A percentile compares a stretch with the other conserved stretches of the same genome.
phyloP scores from a whole-genome alignment of 176 grass and related monocot genomes.

The Musa troglodytarum region DNA sequence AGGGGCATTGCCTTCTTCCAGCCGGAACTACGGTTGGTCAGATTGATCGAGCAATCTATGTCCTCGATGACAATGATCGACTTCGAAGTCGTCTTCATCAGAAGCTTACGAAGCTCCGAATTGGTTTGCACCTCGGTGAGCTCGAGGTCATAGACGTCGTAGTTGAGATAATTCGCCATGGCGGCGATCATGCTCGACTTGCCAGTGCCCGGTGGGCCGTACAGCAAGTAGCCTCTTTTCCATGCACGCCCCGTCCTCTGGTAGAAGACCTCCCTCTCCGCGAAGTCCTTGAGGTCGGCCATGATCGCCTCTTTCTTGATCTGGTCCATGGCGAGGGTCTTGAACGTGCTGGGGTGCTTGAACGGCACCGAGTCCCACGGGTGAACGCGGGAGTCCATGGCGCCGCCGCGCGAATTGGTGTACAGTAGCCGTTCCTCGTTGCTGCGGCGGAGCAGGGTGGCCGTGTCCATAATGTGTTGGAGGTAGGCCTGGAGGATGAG shows the following conservation, averaged over 20 bases:
- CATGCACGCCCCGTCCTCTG: constrained; percentile 65
- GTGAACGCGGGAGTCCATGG: constrained; percentile 53
- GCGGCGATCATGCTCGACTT: constrained; percentile 96
- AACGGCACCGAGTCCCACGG: constrained; percentile 79
- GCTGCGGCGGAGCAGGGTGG: constrained; percentile 46
- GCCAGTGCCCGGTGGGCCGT: constrained; percentile 63
- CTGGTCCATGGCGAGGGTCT: constrained; percentile 88
- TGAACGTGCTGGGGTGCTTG: constrained; percentile 87
- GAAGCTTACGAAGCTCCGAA: constrained; percentile 77
- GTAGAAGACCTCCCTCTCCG: constrained; percentile 48
- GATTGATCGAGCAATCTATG: constrained; percentile 84
- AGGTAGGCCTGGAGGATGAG: constrained; percentile 53
- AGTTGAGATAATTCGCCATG: constrained; percentile 71
- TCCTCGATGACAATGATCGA: constrained; percentile 96
- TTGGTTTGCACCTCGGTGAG: constrained; percentile 75
- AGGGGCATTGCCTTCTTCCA: too few species aligned
- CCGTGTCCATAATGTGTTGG: constrained; percentile 66
- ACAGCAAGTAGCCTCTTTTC: constrained; percentile 75
- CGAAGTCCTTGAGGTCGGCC: constrained; percentile 69
- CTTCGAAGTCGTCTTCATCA: constrained; percentile 81
- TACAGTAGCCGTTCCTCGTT: constrained; percentile 78
- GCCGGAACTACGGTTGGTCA: constrained; percentile 41
- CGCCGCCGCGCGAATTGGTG: constrained; percentile 62
- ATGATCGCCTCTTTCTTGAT: constrained; percentile 43
- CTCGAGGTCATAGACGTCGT: constrained; percentile 86